Conservation (phyloP, 495 filamentous ascomycete species). For the Penicillium nucicola region DNA sequence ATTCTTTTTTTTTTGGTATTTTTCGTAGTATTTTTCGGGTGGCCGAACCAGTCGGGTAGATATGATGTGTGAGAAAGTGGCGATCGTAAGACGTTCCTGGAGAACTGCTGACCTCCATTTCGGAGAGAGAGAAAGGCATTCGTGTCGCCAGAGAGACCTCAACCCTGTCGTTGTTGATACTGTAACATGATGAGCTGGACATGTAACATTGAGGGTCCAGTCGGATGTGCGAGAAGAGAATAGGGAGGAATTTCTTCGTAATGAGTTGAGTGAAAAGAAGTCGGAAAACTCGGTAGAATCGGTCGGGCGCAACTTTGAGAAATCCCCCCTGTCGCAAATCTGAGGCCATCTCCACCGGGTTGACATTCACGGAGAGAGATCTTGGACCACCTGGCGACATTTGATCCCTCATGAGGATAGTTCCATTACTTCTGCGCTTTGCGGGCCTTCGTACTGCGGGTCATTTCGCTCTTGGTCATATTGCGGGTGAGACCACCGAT, state of each 20-base stretch:
- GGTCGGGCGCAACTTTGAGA: conserved; percentile 1
- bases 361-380: conserved; percentile 2
- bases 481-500: conserved; percentile 53
- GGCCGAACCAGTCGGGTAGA: conserved; percentile 25
- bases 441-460: conserved; percentile 41
- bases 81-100: conserved; percentile 1
- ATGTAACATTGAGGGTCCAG: not conserved
- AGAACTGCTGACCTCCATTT: conserved; percentile 3
- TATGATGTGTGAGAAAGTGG: conserved; percentile 12
- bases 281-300: conserved; percentile 1
- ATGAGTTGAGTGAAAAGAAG: not conserved
- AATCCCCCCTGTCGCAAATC: conserved; percentile 2
- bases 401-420: not conserved
- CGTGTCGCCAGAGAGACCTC: not conserved
- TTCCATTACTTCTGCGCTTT: conserved; percentile 42
- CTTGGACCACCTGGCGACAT: conserved; percentile 5
- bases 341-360: not conserved
- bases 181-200: not conserved
- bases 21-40: not conserved
- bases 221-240: conserved; percentile 5
- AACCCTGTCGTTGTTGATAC: not conserved
- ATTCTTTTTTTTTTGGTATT: no score
- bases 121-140: not conserved
- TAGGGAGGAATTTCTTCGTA: not conserved
- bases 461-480: conserved; percentile 50